Percentiles rank a stretch among this genome's conserved stretches.
phyloP scores from a whole-genome alignment of 495 filamentous ascomycete species.

The Xylaria castorea region DNA sequence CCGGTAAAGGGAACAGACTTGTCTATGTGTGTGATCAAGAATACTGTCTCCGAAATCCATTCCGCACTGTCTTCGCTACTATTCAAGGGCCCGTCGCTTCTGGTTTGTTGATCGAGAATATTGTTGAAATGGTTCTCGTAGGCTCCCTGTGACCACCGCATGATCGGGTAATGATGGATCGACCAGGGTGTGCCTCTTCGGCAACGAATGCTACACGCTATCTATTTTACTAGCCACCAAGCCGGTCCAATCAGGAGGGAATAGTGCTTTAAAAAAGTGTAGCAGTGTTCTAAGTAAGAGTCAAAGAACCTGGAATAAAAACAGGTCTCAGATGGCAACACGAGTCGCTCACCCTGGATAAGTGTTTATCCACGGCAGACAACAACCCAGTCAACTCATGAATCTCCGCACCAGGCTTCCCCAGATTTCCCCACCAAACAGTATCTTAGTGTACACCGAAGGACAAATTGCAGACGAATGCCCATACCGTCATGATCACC shows the following conservation, averaged over 20 bases:
- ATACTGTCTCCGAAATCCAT: not conserved
- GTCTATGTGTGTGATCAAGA: not conserved
- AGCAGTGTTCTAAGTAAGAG: not conserved
- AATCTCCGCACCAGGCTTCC: constrained; percentile 20
- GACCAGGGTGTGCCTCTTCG: not conserved
- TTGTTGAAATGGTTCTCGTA: not conserved
- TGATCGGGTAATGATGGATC: not conserved
- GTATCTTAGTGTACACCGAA: not conserved
- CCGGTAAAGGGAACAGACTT: not conserved
- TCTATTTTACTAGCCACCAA: constrained; percentile 1
- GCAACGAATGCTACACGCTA: not conserved
- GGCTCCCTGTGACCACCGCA: not conserved
- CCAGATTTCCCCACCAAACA: constrained; percentile 25
- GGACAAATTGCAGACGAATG: constrained; percentile 3
- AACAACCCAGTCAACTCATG: constrained; percentile 8
- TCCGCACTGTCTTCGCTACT: not conserved
- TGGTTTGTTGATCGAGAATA: not conserved
- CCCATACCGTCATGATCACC: not conserved
- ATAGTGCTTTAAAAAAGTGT: not conserved
- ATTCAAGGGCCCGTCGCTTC: not conserved
- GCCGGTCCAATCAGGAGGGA: not conserved
- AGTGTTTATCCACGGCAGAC: constrained; percentile 20
- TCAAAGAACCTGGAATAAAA: not conserved
- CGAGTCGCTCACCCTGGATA: constrained; percentile 20
- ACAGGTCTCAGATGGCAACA: not conserved